phyloP scores from a whole-genome alignment of 1,139 yeast species.

The Sugiyamaella japonica region DNA sequence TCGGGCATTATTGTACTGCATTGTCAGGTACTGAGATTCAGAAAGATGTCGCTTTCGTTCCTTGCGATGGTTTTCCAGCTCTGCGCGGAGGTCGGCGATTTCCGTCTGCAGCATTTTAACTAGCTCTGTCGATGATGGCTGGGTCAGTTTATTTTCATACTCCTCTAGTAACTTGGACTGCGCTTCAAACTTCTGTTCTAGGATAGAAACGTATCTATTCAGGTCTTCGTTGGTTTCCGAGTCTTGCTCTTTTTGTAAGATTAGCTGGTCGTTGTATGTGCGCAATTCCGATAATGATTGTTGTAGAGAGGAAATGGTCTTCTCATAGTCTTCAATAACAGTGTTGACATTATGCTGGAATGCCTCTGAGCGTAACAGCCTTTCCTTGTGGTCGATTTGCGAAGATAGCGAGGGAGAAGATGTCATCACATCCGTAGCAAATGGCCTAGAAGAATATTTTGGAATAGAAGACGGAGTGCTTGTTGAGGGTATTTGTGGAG shows the following conservation, averaged over 20 bases:
- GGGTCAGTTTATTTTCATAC: constrained; percentile 18
- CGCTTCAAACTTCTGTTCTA: constrained; percentile 6
- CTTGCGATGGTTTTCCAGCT: constrained; percentile 26
- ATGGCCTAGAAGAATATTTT: neutral
- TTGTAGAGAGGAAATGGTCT: constrained; percentile 30
- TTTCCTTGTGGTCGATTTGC: constrained; percentile 11
- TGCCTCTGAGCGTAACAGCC: constrained; percentile 5
- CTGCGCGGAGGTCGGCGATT: constrained; percentile 19
- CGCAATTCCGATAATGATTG: constrained; percentile 24
- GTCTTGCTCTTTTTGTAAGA: constrained; percentile 17
- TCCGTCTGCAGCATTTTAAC: constrained; percentile 4
- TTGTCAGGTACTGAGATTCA: constrained; percentile 32
- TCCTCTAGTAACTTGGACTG: constrained; percentile 9
- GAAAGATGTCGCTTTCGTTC: constrained; percentile 29
- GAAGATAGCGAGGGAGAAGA: neutral
- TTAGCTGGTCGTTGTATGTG: constrained; percentile 21
- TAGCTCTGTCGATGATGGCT: constrained; percentile 1
- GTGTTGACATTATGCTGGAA: constrained; percentile 27
- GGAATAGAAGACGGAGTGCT: neutral
- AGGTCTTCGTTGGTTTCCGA: constrained; percentile 18
- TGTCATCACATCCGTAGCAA: neutral
- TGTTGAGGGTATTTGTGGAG: constrained; percentile 5
- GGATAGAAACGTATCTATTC: constrained; percentile 6
- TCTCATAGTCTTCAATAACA: constrained; percentile 31
- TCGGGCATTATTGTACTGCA: constrained; percentile 30